Percentiles rank a stretch among this genome's conserved stretches.
These are phyloP conservation scores for Nicotiana rustica DNA, from an alignment of 305 asterid genomes.

Conservation along the genomic window DNA sequence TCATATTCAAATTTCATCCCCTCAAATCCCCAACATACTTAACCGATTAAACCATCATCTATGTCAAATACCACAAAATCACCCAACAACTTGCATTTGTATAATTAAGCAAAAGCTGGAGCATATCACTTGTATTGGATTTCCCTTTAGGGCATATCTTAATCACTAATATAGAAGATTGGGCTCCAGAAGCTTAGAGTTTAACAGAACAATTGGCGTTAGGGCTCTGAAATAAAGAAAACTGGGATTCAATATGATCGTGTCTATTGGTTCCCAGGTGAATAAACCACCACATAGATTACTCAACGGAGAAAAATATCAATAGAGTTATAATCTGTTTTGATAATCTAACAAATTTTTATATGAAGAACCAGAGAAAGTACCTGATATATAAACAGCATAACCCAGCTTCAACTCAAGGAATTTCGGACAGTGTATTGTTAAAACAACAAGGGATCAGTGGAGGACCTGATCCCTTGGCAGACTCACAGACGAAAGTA, in stretches of 20 bases:
- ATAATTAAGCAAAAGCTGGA: neutral
- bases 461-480: too few relatives aligned
- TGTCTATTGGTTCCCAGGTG: too few relatives aligned
- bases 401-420: too few relatives aligned
- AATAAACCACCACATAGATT: neutral
- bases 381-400: too few relatives aligned
- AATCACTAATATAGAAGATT: neutral
- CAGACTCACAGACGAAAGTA: too few relatives aligned
- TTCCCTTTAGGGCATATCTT: neutral
- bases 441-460: too few relatives aligned
- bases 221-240: neutral
- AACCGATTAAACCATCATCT: neutral
- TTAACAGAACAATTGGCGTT: neutral
- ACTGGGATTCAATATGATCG: neutral
- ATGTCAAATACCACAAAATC: neutral
- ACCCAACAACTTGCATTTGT: neutral
- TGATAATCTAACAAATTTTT: too few relatives aligned
- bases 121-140: neutral
- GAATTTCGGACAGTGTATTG: too few relatives aligned
- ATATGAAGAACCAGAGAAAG: too few relatives aligned
- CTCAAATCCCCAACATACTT: constrained; percentile 84
- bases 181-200: neutral
- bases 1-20: constrained; percentile 76
- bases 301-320: neutral
- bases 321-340: too few relatives aligned